Conservation (phyloP, 768 basidiomycete genomes). For the Mycena kentingensis region DNA sequence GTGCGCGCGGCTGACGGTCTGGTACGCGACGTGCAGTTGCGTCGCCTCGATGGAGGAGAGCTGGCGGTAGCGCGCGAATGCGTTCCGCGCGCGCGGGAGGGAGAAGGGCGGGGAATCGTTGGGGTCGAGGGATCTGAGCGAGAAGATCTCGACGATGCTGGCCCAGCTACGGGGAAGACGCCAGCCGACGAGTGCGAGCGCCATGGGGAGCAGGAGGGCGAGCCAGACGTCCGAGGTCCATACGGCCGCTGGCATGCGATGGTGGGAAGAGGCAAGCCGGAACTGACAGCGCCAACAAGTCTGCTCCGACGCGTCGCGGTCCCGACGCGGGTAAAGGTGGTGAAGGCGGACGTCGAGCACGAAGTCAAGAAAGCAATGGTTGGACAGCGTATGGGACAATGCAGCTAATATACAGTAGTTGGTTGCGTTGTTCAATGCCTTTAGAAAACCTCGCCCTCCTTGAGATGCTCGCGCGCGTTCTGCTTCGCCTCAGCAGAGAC, state of each 20-base stretch:
- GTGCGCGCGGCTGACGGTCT: slow-evolving; percentile 44
- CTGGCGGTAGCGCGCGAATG: slow-evolving; percentile 46
- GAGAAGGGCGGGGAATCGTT: slow-evolving; percentile 42
- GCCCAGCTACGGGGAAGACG: slow-evolving; percentile 28
- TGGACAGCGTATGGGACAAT: too few relatives aligned
- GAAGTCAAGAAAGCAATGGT: too few relatives aligned
- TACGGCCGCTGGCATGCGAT: not conserved
- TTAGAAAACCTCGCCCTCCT: too few relatives aligned
- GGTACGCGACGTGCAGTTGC: slow-evolving; percentile 46
- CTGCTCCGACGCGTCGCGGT: too few relatives aligned
- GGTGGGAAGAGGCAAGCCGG: not conserved
- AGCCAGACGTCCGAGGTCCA: slow-evolving; percentile 40
- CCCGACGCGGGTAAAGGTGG: too few relatives aligned
- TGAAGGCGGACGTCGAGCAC: too few relatives aligned
- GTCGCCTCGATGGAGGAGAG: slow-evolving; percentile 45
- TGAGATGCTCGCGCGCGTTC: slow-evolving; percentile 20
- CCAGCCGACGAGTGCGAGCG: slow-evolving; percentile 35
- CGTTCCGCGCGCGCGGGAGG: slow-evolving; percentile 42
- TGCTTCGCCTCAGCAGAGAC: slow-evolving; percentile 15
- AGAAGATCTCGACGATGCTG: slow-evolving; percentile 32
- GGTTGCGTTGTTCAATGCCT: too few relatives aligned
- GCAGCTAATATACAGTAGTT: too few relatives aligned
- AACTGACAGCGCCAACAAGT: too few relatives aligned
- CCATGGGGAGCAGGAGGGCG: slow-evolving; percentile 41
- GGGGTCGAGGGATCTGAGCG: slow-evolving; percentile 22